A percentile compares a stretch with the other conserved stretches of the same genome.
These are phyloP conservation scores for Mimosa pudica DNA, from an alignment of 306 rosid genomes.

Conservation along the genomic window DNA sequence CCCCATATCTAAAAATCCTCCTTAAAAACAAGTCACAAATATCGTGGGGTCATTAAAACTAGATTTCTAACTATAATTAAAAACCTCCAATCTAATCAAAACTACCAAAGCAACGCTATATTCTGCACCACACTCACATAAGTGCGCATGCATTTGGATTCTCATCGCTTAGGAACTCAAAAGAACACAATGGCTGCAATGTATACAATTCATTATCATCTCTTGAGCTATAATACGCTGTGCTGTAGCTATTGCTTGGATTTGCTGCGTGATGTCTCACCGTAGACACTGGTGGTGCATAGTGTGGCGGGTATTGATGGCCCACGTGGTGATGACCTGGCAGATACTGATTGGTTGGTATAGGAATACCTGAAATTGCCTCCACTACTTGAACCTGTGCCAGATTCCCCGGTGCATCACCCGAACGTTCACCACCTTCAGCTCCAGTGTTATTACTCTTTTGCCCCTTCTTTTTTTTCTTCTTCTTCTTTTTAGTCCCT, in stretches of 20 bases:
- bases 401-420: conserved; percentile 32
- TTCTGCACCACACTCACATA: conserved; percentile 42
- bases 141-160: conserved; percentile 74
- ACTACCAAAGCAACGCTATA: too few species aligned
- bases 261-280: conserved; percentile 46
- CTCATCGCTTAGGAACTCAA: conserved; percentile 74
- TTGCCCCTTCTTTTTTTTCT: conserved; percentile 54
- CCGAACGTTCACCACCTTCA: conserved; percentile 38
- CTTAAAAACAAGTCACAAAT: too few species aligned
- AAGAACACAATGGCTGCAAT: conserved; percentile 50
- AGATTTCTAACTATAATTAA: too few species aligned
- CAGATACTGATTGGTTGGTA: conserved; percentile 45
- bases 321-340: conserved; percentile 36
- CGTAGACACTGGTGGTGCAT: conserved; percentile 35
- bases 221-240: conserved; percentile 48
- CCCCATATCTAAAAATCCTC: not conserved
- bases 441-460: conserved; percentile 32
- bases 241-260: conserved; percentile 46
- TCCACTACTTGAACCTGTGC: conserved; percentile 30
- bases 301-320: conserved; percentile 38
- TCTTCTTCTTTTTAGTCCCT: conserved; percentile 43
- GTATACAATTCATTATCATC: conserved; percentile 39
- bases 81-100: too few species aligned
- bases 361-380: conserved; percentile 20
- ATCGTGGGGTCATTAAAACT: too few species aligned